Base-by-base conservation (phyloP, 805 yeast genomes). In the Starmerella cellae region DNA sequence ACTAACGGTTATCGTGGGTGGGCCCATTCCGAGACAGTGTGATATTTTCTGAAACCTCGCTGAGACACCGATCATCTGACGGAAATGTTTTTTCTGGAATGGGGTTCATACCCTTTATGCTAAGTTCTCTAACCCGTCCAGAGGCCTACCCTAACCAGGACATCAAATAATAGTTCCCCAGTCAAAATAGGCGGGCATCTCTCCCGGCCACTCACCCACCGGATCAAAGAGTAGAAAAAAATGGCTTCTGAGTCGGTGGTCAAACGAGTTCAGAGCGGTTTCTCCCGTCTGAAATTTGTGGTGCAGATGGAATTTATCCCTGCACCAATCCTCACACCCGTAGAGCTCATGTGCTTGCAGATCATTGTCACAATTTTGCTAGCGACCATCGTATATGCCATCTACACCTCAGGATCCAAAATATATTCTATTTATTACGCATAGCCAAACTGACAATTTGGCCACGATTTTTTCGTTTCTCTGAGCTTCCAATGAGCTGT, bases 231-330 rank as follows among this genome's bases (percentile, higher is more conserved):
- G n/a, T n/a, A n/a, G n/a, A 24, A 13, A 13, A 24, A 13, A 8
- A 24, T 24, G 28, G 28, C 28, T 8, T 24, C 34, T 6, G 21
- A 18, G 16, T 11, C 34, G 6, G 34, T 31, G 20, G 21, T 18
- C 8, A 18, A 18, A 11, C 34, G 34, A 13, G 5, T 33, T 4
- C n/a, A 21, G 8, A 21, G 26, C 17, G 36, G 36, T 5, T 19
- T 20, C 6, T 5, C 36, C 17, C 36, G 36, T 3, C 19, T 16
- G 26, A 19, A 21, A 17, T 33, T 33, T 16, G 26, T 33, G 17
- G 26, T 14, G 16, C 19, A 50, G 37, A 35, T 49, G 39, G 54
- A 50, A 39, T 26, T 47, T 19, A 40, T 45, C 14, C 54, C 54
- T 10, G 43, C 44, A n/a, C 21, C 41, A 8, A 34, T 45, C 20